Conservation (phyloP, 2,329 filamentous ascomycete genomes). For the Bipolaris bicolor region DNA sequence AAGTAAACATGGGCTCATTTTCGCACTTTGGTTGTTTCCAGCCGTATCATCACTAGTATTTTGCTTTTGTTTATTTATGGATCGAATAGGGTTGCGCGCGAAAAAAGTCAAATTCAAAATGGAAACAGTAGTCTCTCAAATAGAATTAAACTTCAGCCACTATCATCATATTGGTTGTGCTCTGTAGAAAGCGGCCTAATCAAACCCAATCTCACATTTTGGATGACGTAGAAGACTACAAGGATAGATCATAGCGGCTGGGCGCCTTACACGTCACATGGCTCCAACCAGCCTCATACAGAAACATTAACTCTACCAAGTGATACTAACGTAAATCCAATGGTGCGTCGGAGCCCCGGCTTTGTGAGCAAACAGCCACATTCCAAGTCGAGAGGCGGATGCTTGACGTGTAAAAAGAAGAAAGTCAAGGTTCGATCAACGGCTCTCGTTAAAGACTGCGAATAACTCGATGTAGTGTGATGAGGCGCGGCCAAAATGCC, state of each 20-base stretch:
- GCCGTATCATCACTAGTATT: neutral
- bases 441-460: neutral
- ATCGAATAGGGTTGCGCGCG: too few species aligned
- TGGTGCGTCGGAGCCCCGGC: conserved; percentile 35
- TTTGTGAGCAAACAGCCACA: conserved; percentile 45
- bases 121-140: too few species aligned
- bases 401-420: conserved; percentile 42
- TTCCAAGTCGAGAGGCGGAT: conserved; percentile 41
- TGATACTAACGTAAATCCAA: conserved; percentile 4
- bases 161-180: neutral
- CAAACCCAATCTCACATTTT: neutral
- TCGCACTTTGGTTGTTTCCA: too few species aligned
- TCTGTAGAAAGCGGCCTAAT: neutral
- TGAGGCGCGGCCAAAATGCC: conserved; percentile 35
- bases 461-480: conserved; percentile 33
- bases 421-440: conserved; percentile 40
- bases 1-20: neutral
- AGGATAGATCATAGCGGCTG: conserved; percentile 2
- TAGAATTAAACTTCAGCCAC: neutral
- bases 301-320: neutral
- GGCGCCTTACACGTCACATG: conserved; percentile 3
- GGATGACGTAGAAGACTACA: conserved; percentile 8
- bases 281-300: too few species aligned
- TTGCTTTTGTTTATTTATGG: neutral
- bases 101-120: too few species aligned